These are phyloP conservation scores for Solanum clarkiae DNA, from an alignment of 257 asterid species.

Conservation along the genomic window DNA sequence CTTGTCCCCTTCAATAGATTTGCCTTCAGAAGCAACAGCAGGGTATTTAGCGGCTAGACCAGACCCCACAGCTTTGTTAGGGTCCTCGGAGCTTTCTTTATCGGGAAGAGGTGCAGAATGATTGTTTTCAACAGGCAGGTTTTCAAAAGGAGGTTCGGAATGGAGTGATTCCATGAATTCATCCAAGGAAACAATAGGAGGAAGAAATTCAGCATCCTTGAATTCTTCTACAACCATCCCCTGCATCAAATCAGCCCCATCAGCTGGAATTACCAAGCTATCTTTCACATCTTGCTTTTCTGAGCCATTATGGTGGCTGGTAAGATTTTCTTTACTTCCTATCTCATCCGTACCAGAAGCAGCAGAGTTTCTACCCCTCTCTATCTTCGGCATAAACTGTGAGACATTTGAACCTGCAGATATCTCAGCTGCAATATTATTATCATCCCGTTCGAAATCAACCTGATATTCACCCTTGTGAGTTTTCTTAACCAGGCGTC, in stretches of 20 bases:
- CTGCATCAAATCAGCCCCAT: constrained; percentile 90
- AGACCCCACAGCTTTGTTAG: constrained; percentile 9
- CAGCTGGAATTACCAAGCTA: constrained; percentile 70
- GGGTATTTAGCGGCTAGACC: constrained; percentile 27
- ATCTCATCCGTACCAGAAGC: constrained; percentile 24
- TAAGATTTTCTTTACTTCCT: constrained; percentile 26
- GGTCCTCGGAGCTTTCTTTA: constrained; percentile 27
- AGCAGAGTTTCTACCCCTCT: constrained; percentile 2
- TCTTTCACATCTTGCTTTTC: constrained; percentile 48
- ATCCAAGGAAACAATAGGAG: constrained; percentile 85
- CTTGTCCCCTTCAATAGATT: constrained; percentile 16
- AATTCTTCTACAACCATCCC: constrained; percentile 90
- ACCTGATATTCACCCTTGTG: constrained; percentile 99
- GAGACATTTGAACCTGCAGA: constrained; percentile 38
- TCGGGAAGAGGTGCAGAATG: constrained; percentile 11
- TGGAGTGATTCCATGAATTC: constrained; percentile 97
- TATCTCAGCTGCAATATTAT: constrained; percentile 40
- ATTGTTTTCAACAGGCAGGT: constrained; percentile 38
- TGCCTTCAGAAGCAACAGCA: constrained; percentile 20
- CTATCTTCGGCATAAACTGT: constrained; percentile 14
- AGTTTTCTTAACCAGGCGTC: constrained; percentile 87
- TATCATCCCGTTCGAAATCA: constrained; percentile 61
- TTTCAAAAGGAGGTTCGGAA: constrained; percentile 85
- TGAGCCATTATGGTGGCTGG: constrained; percentile 22
- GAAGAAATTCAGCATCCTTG: constrained; percentile 72